Conservation (phyloP, 106 monocot genomes). For the Acorus calamus region DNA sequence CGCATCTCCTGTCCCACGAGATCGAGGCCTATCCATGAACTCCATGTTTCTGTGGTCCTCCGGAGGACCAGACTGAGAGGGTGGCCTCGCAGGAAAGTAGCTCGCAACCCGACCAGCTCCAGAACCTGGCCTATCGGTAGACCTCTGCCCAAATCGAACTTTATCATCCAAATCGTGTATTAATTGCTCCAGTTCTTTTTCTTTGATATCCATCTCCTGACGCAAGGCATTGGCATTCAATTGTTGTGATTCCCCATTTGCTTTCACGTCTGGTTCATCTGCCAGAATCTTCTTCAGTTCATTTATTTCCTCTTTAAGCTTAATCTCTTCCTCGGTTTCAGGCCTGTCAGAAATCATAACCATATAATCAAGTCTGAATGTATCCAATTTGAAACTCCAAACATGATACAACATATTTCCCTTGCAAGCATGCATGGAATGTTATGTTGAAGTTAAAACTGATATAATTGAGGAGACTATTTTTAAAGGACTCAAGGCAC, state of each 20-base stretch:
- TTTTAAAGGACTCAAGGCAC: no score
- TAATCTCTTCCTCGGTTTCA: constrained; percentile 65
- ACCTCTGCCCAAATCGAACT: constrained; percentile 63
- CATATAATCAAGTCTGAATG: no score
- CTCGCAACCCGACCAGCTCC: constrained; percentile 32
- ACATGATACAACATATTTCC: no score
- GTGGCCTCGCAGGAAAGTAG: constrained; percentile 29
- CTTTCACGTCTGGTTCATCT: constrained; percentile 17
- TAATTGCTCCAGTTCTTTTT: constrained; percentile 64
- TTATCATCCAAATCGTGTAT: constrained; percentile 60
- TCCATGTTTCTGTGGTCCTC: constrained; percentile 48
- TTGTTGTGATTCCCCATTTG: constrained; percentile 3
- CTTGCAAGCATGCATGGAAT: no score
- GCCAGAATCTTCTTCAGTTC: constrained; percentile 37
- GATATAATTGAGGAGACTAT: no score
- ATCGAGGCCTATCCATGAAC: constrained; percentile 60
- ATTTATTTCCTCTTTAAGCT: constrained; percentile 66
- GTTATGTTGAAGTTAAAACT: no score
- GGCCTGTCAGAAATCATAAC: constrained; percentile 20
- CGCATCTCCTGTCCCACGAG: constrained; percentile 51
- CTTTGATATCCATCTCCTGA: constrained; percentile 31
- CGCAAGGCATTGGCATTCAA: constrained; percentile 26
- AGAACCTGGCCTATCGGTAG: constrained; percentile 48
- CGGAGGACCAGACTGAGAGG: constrained; percentile 38
- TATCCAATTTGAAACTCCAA: no score